Percentiles rank a stretch among this genome's conserved stretches.
These are phyloP conservation scores for Neopestalotiopsis rosae DNA, from an alignment of 2,329 filamentous ascomycete genomes.

Conservation along the genomic window DNA sequence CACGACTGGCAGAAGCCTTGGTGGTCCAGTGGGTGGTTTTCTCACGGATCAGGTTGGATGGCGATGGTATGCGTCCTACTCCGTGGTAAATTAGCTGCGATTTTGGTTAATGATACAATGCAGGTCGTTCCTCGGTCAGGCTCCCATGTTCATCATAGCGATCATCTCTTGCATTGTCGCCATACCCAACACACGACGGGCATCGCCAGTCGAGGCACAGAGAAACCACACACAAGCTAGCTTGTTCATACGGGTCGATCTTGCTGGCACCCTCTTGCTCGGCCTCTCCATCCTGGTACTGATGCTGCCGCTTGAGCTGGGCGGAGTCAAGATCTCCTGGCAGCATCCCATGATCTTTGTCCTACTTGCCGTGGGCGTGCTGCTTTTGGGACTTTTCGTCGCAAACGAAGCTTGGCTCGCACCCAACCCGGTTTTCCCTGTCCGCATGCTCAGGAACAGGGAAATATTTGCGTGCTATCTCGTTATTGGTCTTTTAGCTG, in stretches of 20 bases:
- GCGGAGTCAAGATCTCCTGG: slow-evolving; percentile 22
- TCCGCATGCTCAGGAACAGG: slow-evolving; percentile 44
- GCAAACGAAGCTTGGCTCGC: slow-evolving; percentile 38
- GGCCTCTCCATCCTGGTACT: slow-evolving; percentile 18
- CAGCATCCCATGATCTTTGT: slow-evolving; percentile 13
- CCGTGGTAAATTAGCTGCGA: too few species aligned
- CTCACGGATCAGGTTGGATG: slow-evolving; percentile 68
- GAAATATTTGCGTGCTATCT: slow-evolving; percentile 45
- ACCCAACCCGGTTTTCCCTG: slow-evolving; percentile 46
- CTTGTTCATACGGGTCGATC: slow-evolving; percentile 20
- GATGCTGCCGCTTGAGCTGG: slow-evolving; percentile 22
- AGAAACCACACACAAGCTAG: neutral
- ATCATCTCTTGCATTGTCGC: slow-evolving; percentile 43
- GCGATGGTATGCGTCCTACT: slow-evolving; percentile 56
- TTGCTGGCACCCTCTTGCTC: slow-evolving; percentile 19
- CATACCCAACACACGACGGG: slow-evolving; percentile 35
- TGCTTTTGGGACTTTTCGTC: slow-evolving; percentile 15
- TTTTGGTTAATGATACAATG: slow-evolving; percentile 52
- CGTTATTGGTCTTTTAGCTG: slow-evolving; percentile 34
- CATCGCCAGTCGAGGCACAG: neutral
- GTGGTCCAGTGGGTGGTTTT: slow-evolving; percentile 63
- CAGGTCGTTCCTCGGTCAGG: slow-evolving; percentile 65
- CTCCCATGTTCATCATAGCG: slow-evolving; percentile 57
- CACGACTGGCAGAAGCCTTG: slow-evolving; percentile 56
- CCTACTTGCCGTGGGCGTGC: neutral